Evolutionary conservation across 345 rosid species (phyloP), one percentile per base, ranked within the genome.

Genomic region (Acer yangbiense): DNA sequence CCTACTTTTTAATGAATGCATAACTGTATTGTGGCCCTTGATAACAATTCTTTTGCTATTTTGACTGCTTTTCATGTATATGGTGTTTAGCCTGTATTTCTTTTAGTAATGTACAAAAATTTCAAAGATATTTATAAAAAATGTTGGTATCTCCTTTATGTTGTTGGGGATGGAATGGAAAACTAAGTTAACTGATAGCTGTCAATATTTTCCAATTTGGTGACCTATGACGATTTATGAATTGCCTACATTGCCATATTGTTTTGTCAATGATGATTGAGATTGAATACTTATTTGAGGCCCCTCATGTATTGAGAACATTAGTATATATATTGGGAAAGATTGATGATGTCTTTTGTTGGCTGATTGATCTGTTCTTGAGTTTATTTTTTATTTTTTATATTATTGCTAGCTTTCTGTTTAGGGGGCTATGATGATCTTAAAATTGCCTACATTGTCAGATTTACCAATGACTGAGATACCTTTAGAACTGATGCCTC

Each of bases 371-470:
- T 12, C n/a, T 54, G 12, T 16, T 65, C 4, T 39, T 72, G 65
- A 10, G 50, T 32, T 72, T 52, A 7, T 7, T 43, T 43, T 2
- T 43, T 10, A 10, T 2, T 12, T 23, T 46, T 23, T 13, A 39
- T 39, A 20, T 18, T 61, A 60, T 60, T 7, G 10, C 0, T 1
- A 73, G 27, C 41, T 14, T 6, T 21, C 68, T 62, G 21, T 23
- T 61, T 20, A 23, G 76, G 75, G 21, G 66, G 44, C 16, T 55
- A 73, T 73, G 68, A 73, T 43, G 76, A 41, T 23, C 55, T 0
- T 13, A 61, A 25, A 46, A 62, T 62, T 66, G 78, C 78, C 78
- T 66, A 75, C 77, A 65, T 74, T 12, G 70, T 64, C 77, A 9
- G 71, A 74, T 65, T 52, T 4, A 63, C 25, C 27, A 17, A 18